Percentiles rank a stretch among this genome's conserved stretches.
phyloP scores from a whole-genome alignment of 169 alveolate genomes.

The Cryptosporidium meleagridis region DNA sequence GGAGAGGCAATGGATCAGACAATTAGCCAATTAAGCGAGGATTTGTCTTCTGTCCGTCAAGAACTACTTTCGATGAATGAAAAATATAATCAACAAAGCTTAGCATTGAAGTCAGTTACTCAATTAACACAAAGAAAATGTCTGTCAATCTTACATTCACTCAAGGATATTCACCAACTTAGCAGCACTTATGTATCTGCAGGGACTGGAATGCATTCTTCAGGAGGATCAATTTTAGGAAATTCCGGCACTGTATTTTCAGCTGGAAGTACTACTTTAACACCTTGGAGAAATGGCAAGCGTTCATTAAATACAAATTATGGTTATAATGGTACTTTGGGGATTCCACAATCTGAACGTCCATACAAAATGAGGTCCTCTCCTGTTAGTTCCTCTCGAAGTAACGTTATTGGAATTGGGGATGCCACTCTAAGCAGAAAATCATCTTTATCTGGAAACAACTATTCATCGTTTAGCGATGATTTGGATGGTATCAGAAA shows the following conservation, averaged over 20 bases:
- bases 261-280: background rate
- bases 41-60: slow-evolving; percentile 41
- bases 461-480: slow-evolving; percentile 5
- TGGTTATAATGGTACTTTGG: background rate
- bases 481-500: slow-evolving; percentile 26
- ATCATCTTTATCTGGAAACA: slow-evolving; percentile 16
- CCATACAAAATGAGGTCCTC: slow-evolving; percentile 72
- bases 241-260: background rate
- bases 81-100: slow-evolving; percentile 44
- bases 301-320: slow-evolving; percentile 34
- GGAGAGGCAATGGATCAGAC: slow-evolving; percentile 74
- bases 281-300: slow-evolving; percentile 68
- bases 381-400: slow-evolving; percentile 48
- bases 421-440: background rate
- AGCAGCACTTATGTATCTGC: slow-evolving; percentile 21
- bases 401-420: slow-evolving; percentile 5
- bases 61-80: slow-evolving; percentile 32
- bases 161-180: slow-evolving; percentile 66
- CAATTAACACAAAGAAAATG: slow-evolving; percentile 64
- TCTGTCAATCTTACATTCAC: slow-evolving; percentile 40
- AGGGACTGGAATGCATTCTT: slow-evolving; percentile 1
- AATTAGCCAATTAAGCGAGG: slow-evolving; percentile 43
- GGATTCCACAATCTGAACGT: slow-evolving; percentile 62
- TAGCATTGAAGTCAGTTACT: slow-evolving; percentile 60
- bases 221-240: background rate